Conservation (phyloP, 306 rosid genomes). For the Malus sieversii region DNA sequence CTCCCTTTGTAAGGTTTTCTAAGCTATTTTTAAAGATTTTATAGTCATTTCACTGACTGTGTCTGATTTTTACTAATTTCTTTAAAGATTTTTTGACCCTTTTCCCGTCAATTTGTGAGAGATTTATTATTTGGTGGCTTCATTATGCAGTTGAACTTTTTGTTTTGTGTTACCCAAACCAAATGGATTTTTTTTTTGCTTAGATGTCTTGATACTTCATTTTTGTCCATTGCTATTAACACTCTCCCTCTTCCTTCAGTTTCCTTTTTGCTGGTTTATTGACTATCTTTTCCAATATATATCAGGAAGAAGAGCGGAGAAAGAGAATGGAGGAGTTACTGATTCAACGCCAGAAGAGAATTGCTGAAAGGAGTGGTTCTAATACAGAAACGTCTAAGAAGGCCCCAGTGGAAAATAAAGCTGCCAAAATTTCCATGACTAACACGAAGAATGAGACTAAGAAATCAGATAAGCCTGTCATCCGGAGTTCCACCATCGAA, state of each 20-base stretch:
- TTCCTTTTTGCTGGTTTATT: conserved; percentile 1
- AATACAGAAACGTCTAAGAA: conserved; percentile 30
- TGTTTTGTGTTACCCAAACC: not conserved
- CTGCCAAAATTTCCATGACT: conserved; percentile 17
- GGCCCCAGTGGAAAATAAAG: conserved; percentile 30
- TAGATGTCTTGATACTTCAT: not conserved
- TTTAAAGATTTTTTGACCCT: not conserved
- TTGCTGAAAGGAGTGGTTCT: conserved; percentile 71
- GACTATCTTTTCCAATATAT: conserved; percentile 8
- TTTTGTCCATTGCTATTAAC: not conserved
- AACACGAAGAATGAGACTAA: conserved; percentile 39
- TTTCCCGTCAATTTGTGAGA: not conserved
- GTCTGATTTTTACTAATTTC: not conserved
- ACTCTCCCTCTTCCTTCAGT: not conserved
- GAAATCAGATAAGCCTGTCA: conserved; percentile 53
- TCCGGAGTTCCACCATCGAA: conserved; percentile 68
- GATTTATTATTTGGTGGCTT: not conserved
- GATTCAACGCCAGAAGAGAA: conserved; percentile 78
- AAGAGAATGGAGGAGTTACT: conserved; percentile 60
- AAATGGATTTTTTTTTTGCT: not conserved
- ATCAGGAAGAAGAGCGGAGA: conserved; percentile 82
- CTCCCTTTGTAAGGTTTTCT: not conserved
- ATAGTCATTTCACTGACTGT: not conserved
- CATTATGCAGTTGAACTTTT: not conserved
- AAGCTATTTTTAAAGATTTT: not conserved